phyloP scores from a whole-genome alignment of 257 asterid species.

The Lycium barbarum region DNA sequence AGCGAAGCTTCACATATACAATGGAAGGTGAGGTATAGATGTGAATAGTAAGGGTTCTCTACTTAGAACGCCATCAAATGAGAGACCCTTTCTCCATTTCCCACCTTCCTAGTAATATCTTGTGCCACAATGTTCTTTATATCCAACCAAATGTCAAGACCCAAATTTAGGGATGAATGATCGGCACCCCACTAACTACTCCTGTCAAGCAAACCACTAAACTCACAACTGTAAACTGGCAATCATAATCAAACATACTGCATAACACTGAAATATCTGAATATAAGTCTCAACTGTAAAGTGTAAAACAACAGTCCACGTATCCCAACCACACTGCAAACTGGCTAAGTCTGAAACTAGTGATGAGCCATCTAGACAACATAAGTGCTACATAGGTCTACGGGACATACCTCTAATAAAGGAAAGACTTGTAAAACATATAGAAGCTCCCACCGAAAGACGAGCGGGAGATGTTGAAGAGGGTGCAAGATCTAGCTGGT shows the following conservation, averaged over 20 bases:
- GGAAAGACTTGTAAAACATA: not conserved
- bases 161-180: not conserved
- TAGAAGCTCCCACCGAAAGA: not conserved
- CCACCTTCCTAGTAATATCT: not conserved
- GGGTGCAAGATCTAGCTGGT: not conserved
- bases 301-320: not conserved
- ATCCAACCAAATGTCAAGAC: not conserved
- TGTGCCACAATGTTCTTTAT: not conserved
- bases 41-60: not conserved
- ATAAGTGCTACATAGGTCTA: not conserved
- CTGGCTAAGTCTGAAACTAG: not conserved
- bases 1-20: not conserved
- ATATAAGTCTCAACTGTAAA: not conserved
- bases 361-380: not conserved
- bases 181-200: not conserved
- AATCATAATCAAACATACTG: not conserved
- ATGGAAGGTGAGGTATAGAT: not conserved
- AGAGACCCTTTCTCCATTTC: not conserved
- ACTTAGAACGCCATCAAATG: not conserved
- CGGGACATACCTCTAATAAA: not conserved
- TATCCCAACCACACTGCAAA: not conserved
- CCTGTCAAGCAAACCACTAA: not conserved
- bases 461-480: not conserved
- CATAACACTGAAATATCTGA: not conserved
- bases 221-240: conserved; percentile 11